Evolutionary conservation across 2,329 filamentous ascomycete genomes (phyloP).

Genomic region (Botrytis pseudocinerea): DNA sequence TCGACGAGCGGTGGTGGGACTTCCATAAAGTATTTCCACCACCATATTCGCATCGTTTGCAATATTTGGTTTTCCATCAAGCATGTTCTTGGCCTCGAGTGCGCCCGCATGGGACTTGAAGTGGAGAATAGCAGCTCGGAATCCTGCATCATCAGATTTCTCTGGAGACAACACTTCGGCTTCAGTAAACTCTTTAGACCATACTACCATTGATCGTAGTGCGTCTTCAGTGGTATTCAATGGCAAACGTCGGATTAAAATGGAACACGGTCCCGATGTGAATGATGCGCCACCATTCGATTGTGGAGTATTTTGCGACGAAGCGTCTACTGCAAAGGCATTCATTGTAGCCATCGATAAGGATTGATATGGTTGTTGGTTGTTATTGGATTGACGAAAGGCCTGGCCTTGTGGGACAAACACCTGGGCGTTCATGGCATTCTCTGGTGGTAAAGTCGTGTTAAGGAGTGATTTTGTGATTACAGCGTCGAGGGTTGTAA

Average conservation of each 20-base stretch:
- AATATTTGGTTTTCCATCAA: conserved; percentile 56
- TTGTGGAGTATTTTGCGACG: conserved; percentile 31
- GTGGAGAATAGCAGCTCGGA: conserved; percentile 53
- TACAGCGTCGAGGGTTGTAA: conserved; percentile 20
- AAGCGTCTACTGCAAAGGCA: conserved; percentile 35
- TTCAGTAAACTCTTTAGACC: conserved; percentile 55
- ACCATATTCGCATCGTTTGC: conserved; percentile 54
- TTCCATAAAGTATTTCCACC: conserved; percentile 56
- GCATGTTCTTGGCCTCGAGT: conserved; percentile 56
- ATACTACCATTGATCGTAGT: conserved; percentile 58
- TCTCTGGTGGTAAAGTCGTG: conserved; percentile 36
- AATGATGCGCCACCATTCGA: conserved; percentile 31
- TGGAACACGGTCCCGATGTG: conserved; percentile 42
- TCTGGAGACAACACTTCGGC: conserved; percentile 54
- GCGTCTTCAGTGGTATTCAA: conserved; percentile 55
- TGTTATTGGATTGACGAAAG: conserved; percentile 38
- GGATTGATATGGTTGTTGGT: conserved; percentile 38
- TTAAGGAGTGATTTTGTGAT: conserved; percentile 32
- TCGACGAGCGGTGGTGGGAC: conserved; percentile 45
- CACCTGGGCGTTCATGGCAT: conserved; percentile 41
- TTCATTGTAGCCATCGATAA: conserved; percentile 40
- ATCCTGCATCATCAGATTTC: conserved; percentile 51
- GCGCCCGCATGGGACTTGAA: conserved; percentile 57
- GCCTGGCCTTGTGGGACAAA: conserved; percentile 39
- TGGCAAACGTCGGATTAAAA: conserved; percentile 57